phyloP scores from a whole-genome alignment of 2,329 filamentous ascomycete genomes.

The Lithohypha guttulata region DNA sequence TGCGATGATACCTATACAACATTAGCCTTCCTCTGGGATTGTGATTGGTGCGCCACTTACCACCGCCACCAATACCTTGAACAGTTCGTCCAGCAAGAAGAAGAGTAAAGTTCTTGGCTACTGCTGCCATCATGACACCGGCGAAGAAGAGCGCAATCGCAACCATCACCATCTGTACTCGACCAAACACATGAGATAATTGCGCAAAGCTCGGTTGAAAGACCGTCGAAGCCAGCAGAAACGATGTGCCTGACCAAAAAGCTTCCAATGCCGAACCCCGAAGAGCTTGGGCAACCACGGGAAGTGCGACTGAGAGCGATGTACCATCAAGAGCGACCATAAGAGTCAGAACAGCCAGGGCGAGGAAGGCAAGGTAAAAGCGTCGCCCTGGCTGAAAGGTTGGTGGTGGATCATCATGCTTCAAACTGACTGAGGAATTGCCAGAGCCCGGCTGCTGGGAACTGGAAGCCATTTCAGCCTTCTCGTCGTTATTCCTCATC shows the following conservation, averaged over 20 bases:
- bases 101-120: conserved; percentile 33
- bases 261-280: conserved; percentile 48
- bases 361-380: conserved; percentile 41
- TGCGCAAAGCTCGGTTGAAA: conserved; percentile 42
- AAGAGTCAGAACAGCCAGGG: conserved; percentile 45
- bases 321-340: conserved; percentile 58
- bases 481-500: too few relatives aligned
- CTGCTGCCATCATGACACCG: conserved; percentile 33
- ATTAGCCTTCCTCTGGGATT: too few relatives aligned
- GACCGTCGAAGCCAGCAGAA: conserved; percentile 54
- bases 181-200: conserved; percentile 39
- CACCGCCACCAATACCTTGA: conserved; percentile 37
- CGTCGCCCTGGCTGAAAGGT: conserved; percentile 15
- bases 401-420: conserved; percentile 6
- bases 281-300: conserved; percentile 42
- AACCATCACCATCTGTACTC: conserved; percentile 31
- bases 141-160: conserved; percentile 35
- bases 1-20: too few relatives aligned
- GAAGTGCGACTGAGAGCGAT: conserved; percentile 48
- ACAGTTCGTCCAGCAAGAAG: conserved; percentile 36
- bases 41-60: too few relatives aligned
- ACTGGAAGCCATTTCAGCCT: not conserved
- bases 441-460: not conserved
- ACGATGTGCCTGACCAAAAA: conserved; percentile 63
- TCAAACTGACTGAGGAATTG: conserved; percentile 8